Evolutionary conservation across 768 basidiomycete species (phyloP), one percentile per base, ranked within the genome.

Genomic region (Gautieria morchelliformis): DNA sequence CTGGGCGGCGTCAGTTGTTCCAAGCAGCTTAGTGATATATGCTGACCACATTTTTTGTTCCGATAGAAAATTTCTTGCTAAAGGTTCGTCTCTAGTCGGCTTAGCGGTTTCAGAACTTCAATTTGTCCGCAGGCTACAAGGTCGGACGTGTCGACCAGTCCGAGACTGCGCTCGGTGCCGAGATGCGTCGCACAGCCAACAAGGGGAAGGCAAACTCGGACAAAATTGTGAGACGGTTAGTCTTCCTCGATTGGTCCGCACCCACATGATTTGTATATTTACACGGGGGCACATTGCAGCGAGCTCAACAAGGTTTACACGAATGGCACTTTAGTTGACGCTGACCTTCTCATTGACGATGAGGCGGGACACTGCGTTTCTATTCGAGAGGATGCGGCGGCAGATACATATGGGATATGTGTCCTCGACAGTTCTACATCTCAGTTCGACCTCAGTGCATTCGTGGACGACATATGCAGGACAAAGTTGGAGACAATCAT

Each of bases 241-340:
- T 63, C 9, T 45, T 27, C 47, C 5, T 44, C 20, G 20, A 12
- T 17, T 44, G 42, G 42, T n/a, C n/a, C 27, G 17, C 22, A 40
- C 45, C 48, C 22, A 30, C n/a, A 11, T 53, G 27, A 1, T 55
- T 15, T 33, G 10, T 46, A 20, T 46, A 20, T 19, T 46, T 46
- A 27, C n/a, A 27, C 42, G 59, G 52, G 63, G 27, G 42, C 8
- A 22, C 58, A 63, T 32, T 47, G 60, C 65, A 87, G 87, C 49
- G 96, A 94, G 64, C 77, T 99, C 51, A 89, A 89, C 70, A 95
- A 94, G 74, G 92, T 99, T 45, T 89, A 94, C 67, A 99, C 96
- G 0, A 91, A 91, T 52, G 96, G 96, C 2, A 99, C 96, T 0
- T 83, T 98, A 24, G 87, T 97, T 48, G 96, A 99, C 63, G 84